Evolutionary conservation across 495 filamentous ascomycete genomes (phyloP), one percentile per base, ranked within the genome.

Genomic region (Lasiosphaeriaceae sp.): DNA sequence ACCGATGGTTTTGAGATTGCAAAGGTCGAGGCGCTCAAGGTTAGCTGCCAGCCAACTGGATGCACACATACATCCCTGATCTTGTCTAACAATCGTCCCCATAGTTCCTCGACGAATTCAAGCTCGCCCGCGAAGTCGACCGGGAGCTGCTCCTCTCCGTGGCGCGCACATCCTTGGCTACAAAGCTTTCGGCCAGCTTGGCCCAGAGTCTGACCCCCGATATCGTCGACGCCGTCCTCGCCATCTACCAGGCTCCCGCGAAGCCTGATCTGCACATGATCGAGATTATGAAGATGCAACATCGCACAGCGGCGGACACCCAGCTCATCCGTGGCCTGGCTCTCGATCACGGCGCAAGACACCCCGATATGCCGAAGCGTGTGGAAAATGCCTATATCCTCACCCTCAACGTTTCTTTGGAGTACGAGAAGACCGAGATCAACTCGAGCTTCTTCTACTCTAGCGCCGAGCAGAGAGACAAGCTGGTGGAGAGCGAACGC

Each of bases 221-320:
- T 62, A 96, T 99, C 61, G 92, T 96, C 64, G 94, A 99, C 71
- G 89, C 94, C 52, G 94, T 97, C 46, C 83, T 97, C 52, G 81
- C 95, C 47, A 99, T 99, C 70, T 92, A 96, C 76, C 80, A 88
- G 67, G 73, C 91, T 24, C 90, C 90, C 26, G 86, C 85, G 60
- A 97, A 97, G 76, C 94, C 94, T 46, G 94, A 99, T 71, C 74
- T 99, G 59, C 93, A 97, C 75, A 99, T 99, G 94, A 81, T 99
- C 60, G 94, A 99, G 74, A 97, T 99, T 62, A 97, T 97, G 95
- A 97, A 95, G 69, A 99, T 99, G 94, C 94, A 97, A 71, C 94
- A 99, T 77, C 90, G 93, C 55, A 89, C 88, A 37, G 93, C 94
- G 47, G 89, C 94, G 11, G 94, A 99, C 71, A 99, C 94, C 23